phyloP scores from a whole-genome alignment of 768 basidiomycete genomes.

The Chalciporus pseudorubinellus region DNA sequence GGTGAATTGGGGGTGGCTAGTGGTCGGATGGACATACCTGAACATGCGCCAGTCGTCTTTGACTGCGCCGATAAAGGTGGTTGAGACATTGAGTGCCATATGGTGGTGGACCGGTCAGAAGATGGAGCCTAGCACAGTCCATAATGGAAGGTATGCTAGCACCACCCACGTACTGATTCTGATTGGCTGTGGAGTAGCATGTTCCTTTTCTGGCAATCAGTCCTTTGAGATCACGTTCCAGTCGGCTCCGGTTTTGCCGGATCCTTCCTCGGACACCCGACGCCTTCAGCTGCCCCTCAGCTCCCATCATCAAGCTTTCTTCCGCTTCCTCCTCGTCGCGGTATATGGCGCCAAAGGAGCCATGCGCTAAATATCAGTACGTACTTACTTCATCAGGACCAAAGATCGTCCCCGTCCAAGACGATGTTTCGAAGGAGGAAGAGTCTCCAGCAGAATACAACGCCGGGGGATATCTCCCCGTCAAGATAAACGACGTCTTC shows the following conservation, averaged over 20 bases:
- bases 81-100: conserved; percentile 22
- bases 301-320: not conserved
- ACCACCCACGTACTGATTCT: too few species aligned
- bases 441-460: conserved; percentile 85
- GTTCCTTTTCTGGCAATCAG: too few species aligned
- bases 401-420: conserved; percentile 69
- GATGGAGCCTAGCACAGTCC: too few species aligned
- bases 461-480: conserved; percentile 74
- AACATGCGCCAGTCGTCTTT: conserved; percentile 81
- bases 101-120: not conserved
- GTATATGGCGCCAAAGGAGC: conserved; percentile 63
- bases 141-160: too few species aligned
- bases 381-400: conserved; percentile 63
- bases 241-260: too few species aligned
- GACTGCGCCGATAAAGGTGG: conserved; percentile 73
- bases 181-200: not conserved
- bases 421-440: conserved; percentile 68
- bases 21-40: conserved; percentile 45
- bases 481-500: conserved; percentile 82
- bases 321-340: conserved; percentile 4
- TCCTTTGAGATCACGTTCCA: too few species aligned
- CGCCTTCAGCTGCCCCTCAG: too few species aligned
- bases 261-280: too few species aligned
- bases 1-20: not conserved
- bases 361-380: conserved; percentile 74